Evolutionary conservation across 1,284 basidiomycete species (phyloP).

Genomic region (Violaceomyces palustris): DNA sequence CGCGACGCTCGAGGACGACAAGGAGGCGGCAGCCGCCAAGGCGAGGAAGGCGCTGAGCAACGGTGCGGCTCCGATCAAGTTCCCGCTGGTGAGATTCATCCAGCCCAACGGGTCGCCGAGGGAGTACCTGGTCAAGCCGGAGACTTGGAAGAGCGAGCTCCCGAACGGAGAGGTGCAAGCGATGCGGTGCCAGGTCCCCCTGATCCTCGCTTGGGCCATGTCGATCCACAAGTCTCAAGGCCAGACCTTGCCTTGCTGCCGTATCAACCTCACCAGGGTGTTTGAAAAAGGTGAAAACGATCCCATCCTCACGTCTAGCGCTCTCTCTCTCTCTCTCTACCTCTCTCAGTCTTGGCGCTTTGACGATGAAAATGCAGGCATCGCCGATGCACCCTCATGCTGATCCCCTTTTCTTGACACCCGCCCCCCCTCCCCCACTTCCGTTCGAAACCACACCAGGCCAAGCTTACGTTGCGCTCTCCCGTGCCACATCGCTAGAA

Average conservation of each 20-base stretch:
- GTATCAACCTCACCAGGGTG: slow-evolving; percentile 43
- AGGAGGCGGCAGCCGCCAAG: slow-evolving; percentile 37
- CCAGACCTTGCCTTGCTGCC: slow-evolving; percentile 48
- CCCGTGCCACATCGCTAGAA: slow-evolving; percentile 84
- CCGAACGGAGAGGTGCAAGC: slow-evolving; percentile 51
- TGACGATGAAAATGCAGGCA: no score
- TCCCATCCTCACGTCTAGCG: no score
- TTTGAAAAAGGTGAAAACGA: slow-evolving; percentile 40
- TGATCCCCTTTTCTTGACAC: background rate
- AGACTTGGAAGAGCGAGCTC: slow-evolving; percentile 54
- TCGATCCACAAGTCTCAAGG: slow-evolving; percentile 53
- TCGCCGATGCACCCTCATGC: background rate
- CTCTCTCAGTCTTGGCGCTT: no score
- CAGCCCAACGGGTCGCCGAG: slow-evolving; percentile 30
- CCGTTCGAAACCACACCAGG: slow-evolving; percentile 4
- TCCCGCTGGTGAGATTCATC: slow-evolving; percentile 46
- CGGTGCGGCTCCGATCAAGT: slow-evolving; percentile 21
- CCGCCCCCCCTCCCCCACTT: no score
- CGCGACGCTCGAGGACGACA: slow-evolving; percentile 29
- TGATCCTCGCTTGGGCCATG: slow-evolving; percentile 51
- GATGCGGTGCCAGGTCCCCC: slow-evolving; percentile 43
- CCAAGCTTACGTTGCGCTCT: slow-evolving; percentile 92
- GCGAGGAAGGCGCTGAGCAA: slow-evolving; percentile 41
- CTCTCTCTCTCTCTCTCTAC: no score
- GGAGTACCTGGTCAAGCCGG: slow-evolving; percentile 37